Evolutionary conservation across 768 basidiomycete genomes (phyloP), one percentile per base, ranked within the genome.

Genomic region (Boletellus ananiceps): DNA sequence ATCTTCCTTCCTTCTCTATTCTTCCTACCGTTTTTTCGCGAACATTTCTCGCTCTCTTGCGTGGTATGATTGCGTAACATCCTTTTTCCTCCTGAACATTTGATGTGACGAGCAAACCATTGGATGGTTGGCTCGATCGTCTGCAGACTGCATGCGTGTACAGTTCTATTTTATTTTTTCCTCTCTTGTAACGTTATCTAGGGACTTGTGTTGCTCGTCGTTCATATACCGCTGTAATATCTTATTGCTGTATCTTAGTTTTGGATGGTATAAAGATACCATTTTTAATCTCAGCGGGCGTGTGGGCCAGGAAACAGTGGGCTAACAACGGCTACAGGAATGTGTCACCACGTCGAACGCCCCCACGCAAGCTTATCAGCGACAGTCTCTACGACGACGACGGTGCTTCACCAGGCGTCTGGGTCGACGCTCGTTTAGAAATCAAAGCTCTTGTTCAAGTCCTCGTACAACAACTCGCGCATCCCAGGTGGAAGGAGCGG

Each of bases 401-500:
- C 29, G 3, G 29, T 7, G 7, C 29, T 29, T 29, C 7, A 11
- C 8, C 11, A 29, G 29, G 29, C 29, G 11, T 29, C 29, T 29
- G 29, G 2, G 8, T 3, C 8, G 29, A 29, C 29, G 29, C 29
- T 8, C 29, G 29, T 18, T 57, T 45, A 62, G 32, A 64, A 62
- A 33, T 93, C 91, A 58, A 96, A 93, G 7, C 80, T 77, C 62
- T 88, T 85, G 67, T 96, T 81, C 51, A 96, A 75, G 64, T 98
- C 93, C 56, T 89, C 83, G 53, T 87, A 75, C 19, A 98, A 74
- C 40, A 90, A 82, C 59, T 88, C 77, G 45, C 79, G 80, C 95
- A 99, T 99, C 5, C 94, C 94, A 0, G 83, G 81, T 1, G 95
- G 95, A 31, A 99, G 74, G 5, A 81, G 71, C 0, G 95, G 92